Conservation (phyloP, 2,329 filamentous ascomycete species). For the Aureobasidium subglaciale region DNA sequence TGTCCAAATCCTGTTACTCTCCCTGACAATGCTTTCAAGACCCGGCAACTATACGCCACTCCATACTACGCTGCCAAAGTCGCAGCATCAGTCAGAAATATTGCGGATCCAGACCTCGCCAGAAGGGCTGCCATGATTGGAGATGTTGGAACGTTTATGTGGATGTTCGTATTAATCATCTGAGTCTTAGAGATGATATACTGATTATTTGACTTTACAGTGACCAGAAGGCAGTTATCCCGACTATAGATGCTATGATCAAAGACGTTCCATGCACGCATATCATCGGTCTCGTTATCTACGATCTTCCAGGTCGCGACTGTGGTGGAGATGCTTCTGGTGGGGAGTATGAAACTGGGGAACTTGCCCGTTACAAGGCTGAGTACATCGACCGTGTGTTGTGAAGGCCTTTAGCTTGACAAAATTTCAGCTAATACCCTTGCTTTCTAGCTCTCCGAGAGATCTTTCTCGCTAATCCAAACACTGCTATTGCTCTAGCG, state of each 20-base stretch:
- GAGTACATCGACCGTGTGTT: slow-evolving; percentile 5
- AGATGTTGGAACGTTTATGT: slow-evolving; percentile 3
- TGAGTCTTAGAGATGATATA: background rate
- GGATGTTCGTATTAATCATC: background rate
- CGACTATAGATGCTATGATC: slow-evolving; percentile 2
- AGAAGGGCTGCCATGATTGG: slow-evolving; percentile 7
- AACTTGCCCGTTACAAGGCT: slow-evolving; percentile 3
- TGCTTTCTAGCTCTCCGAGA: background rate
- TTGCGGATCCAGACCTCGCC: slow-evolving; percentile 2
- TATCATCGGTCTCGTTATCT: slow-evolving; percentile 2
- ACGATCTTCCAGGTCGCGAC: slow-evolving; percentile 8
- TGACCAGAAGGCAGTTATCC: slow-evolving; percentile 2
- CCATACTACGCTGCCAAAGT: slow-evolving; percentile 7
- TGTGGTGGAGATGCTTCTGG: slow-evolving; percentile 4
- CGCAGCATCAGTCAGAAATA: background rate
- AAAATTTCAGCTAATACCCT: background rate
- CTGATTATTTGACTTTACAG: background rate
- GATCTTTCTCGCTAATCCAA: slow-evolving; percentile 2
- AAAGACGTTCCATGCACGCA: slow-evolving; percentile 1
- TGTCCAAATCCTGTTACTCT: slow-evolving; percentile 6
- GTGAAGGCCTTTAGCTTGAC: background rate
- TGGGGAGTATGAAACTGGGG: slow-evolving; percentile 2
- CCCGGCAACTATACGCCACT: slow-evolving; percentile 6
- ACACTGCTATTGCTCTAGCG: slow-evolving; percentile 3
- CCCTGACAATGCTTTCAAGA: slow-evolving; percentile 4